Conservation (phyloP, 140 eudicot species). For the Stevia rebaudiana region DNA sequence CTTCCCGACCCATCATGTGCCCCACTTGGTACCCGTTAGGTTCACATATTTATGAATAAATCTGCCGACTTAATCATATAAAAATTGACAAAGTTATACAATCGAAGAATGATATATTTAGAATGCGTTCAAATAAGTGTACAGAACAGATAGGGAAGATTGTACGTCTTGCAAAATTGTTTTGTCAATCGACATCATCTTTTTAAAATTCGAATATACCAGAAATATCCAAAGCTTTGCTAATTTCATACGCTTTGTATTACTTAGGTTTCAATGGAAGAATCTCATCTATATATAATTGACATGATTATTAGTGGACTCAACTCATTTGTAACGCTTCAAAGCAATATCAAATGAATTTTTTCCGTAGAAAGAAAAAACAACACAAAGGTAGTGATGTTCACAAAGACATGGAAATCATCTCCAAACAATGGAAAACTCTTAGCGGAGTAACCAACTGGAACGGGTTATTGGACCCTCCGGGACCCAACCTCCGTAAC, state of each 20-base stretch:
- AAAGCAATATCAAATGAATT: constrained; percentile 11
- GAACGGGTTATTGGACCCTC: constrained; percentile 41
- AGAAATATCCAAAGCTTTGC: neutral
- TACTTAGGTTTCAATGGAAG: constrained; percentile 14
- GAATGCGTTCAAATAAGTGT: no score
- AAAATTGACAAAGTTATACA: no score
- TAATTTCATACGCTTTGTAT: constrained; percentile 14
- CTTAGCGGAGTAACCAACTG: constrained; percentile 43
- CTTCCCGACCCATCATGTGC: no score
- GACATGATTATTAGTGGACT: neutral
- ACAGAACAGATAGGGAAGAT: neutral
- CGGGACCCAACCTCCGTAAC: constrained; percentile 37
- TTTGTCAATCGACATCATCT: neutral
- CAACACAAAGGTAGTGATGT: neutral
- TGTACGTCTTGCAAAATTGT: neutral
- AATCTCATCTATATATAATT: neutral
- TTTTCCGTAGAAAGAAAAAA: constrained; percentile 16
- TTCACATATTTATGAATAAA: no score
- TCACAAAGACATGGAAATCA: constrained; percentile 13
- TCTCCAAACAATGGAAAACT: constrained; percentile 34
- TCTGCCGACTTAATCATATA: no score
- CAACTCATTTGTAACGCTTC: neutral
- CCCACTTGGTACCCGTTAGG: no score
- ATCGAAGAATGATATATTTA: no score
- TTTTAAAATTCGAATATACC: no score